Evolutionary conservation across 2,329 filamentous ascomycete genomes (phyloP), one percentile per base, ranked within the genome.

Genomic region (Ophiosphaerella herpotricha): DNA sequence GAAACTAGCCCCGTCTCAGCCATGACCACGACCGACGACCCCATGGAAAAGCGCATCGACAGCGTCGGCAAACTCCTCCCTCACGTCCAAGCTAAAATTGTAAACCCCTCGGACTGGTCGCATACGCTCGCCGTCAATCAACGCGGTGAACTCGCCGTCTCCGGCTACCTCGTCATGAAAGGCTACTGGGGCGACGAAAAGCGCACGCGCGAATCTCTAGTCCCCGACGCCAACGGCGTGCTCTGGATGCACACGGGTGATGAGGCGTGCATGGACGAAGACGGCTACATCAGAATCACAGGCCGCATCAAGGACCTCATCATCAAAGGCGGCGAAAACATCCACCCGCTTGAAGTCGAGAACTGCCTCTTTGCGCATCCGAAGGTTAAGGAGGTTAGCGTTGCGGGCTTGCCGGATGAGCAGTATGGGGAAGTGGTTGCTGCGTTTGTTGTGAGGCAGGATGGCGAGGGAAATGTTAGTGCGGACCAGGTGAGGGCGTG

Each of bases 301-400:
- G 91, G 92, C 3, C 82, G 92, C 13, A 93, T 96, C 68, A 97
- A 97, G 74, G 94, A 99, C 70, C 75, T 97, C 46, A 97, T 99
- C 63, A 97, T 97, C 68, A 84, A 91, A 23, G 93, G 90, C 24
- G 94, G 94, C 21, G 94, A 97, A 72, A 99, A 99, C 70, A 96
- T 97, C 48, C 90, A 96, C 71, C 94, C 94, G 0, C 79, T 96
- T 5, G 94, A 97, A 72, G 82, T 97, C 3, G 94, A 99, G 72
- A 92, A 95, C 68, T 93, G 86, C 59, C 80, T 97, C 5, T 85
- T 96, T 54, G 83, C 83, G 35, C 86, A 93, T 67, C 80, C 84
- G 2, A 78, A 80, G 3, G 80, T 97, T 0, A 78, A 80, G 12
- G 91, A 97, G 57, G 90, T 85, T 3, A 90, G 87, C 57, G 90